Conservation (phyloP, 176 grass and related monocot species). For the Thalia dealbata region DNA sequence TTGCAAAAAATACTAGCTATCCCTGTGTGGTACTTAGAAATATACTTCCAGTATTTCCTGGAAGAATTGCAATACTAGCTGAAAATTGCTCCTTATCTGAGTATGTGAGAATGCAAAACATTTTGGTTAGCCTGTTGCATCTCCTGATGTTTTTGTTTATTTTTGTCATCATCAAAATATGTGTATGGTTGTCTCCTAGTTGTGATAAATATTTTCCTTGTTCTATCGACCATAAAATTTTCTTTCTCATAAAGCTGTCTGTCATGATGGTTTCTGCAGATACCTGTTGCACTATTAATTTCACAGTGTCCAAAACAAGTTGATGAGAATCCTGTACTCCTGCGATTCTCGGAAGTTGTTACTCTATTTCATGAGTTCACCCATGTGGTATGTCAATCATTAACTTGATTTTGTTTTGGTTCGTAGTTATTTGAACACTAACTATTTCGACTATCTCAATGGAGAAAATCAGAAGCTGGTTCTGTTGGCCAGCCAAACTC, state of each 20-base stretch:
- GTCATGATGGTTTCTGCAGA: slow-evolving; percentile 27
- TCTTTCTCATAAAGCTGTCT: not conserved
- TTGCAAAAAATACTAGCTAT: too few species aligned
- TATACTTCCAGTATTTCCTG: too few species aligned
- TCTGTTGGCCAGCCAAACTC: too few species aligned
- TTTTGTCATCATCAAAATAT: not conserved
- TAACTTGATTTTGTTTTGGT: slow-evolving; percentile 9
- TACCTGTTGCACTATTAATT: slow-evolving; percentile 65
- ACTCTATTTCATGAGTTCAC: slow-evolving; percentile 94
- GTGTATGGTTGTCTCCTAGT: not conserved
- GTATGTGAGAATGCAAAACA: not conserved
- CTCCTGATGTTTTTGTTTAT: not conserved
- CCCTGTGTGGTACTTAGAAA: too few species aligned
- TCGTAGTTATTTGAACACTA: not conserved
- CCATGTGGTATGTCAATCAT: slow-evolving; percentile 70
- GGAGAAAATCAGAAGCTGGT: too few species aligned
- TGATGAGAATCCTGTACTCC: slow-evolving; percentile 54
- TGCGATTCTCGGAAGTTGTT: slow-evolving; percentile 84
- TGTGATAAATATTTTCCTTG: not conserved
- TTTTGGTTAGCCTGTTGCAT: not conserved
- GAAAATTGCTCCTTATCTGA: not conserved
- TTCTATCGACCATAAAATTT: not conserved
- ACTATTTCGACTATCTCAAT: not conserved
- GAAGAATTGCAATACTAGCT: too few species aligned
- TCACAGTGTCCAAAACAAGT: slow-evolving; percentile 79